phyloP scores from a whole-genome alignment of 257 asterid genomes.

The Solanum sparsipilum region DNA sequence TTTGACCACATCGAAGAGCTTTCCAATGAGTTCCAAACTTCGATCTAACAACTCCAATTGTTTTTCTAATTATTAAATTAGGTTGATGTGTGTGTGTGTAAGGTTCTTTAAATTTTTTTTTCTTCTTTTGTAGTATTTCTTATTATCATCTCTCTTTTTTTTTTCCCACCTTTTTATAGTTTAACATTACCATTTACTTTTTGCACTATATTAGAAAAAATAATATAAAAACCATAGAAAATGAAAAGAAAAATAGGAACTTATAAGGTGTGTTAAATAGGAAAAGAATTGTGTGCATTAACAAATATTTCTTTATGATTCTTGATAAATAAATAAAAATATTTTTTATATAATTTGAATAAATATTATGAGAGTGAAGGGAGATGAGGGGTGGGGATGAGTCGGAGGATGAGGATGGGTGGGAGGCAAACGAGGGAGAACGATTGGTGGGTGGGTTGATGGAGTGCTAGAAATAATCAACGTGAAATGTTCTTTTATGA shows the following conservation, averaged over 20 bases:
- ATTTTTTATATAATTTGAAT: too few relatives aligned
- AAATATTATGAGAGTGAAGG: not conserved
- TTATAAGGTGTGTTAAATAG: not conserved
- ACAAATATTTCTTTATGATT: too few relatives aligned
- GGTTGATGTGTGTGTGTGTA: not conserved
- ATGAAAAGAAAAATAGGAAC: not conserved
- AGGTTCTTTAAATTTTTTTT: not conserved
- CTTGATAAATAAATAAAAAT: too few relatives aligned
- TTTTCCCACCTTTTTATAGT: not conserved
- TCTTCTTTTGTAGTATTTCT: not conserved
- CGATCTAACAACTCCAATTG: not conserved
- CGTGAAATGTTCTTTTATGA: not conserved
- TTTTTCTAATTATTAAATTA: not conserved
- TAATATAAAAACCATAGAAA: not conserved
- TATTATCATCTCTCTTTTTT: not conserved
- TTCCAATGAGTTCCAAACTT: conserved; percentile 7
- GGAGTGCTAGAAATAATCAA: not conserved
- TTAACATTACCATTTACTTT: not conserved
- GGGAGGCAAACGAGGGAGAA: not conserved
- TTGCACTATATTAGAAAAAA: not conserved
- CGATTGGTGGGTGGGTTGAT: not conserved
- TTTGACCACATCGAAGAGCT: conserved; percentile 20
- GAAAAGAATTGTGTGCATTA: too few relatives aligned
- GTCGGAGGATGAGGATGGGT: not conserved
- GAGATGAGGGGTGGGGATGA: not conserved